Percentiles rank a stretch among this genome's conserved stretches.
phyloP scores from a whole-genome alignment of 495 filamentous ascomycete genomes.

The Rostrohypoxylon terebratum region DNA sequence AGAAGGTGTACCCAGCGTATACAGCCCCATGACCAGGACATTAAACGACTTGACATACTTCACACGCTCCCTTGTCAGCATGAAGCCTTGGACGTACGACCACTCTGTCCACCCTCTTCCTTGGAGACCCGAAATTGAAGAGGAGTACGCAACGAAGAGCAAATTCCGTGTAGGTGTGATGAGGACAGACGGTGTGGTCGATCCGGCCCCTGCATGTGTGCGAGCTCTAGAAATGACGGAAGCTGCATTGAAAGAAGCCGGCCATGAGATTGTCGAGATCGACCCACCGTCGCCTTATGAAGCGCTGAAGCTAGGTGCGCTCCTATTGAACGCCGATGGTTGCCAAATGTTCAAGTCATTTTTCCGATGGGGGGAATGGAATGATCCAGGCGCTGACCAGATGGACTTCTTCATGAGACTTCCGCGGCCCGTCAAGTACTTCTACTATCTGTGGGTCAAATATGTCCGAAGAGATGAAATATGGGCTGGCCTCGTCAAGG shows the following conservation, averaged over 20 bases:
- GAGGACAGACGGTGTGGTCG: slow-evolving; percentile 85
- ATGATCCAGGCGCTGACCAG: slow-evolving; percentile 81
- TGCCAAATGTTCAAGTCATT: slow-evolving; percentile 83
- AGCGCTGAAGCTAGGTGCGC: slow-evolving; percentile 81
- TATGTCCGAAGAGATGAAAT: slow-evolving; percentile 80
- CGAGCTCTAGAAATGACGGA: slow-evolving; percentile 80
- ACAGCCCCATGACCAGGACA: slow-evolving; percentile 93
- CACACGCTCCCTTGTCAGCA: slow-evolving; percentile 77
- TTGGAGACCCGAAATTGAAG: slow-evolving; percentile 74
- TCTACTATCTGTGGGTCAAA: slow-evolving; percentile 91
- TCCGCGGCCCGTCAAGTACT: slow-evolving; percentile 77
- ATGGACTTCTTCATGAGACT: slow-evolving; percentile 79
- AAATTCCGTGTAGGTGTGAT: slow-evolving; percentile 81
- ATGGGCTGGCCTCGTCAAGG: slow-evolving; percentile 80
- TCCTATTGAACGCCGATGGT: slow-evolving; percentile 88
- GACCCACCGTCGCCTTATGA: slow-evolving; percentile 74
- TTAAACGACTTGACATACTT: slow-evolving; percentile 89
- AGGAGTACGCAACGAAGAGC: slow-evolving; percentile 68
- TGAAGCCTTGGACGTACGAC: slow-evolving; percentile 95
- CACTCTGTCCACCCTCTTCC: slow-evolving; percentile 84
- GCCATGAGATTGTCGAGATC: slow-evolving; percentile 83
- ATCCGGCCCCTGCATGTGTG: slow-evolving; percentile 84
- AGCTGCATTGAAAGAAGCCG: slow-evolving; percentile 72
- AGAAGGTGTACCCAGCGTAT: slow-evolving; percentile 89
- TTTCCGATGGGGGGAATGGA: slow-evolving; percentile 79